phyloP scores from a whole-genome alignment of 2,329 filamentous ascomycete genomes.

The Leptographium radiaticola region DNA sequence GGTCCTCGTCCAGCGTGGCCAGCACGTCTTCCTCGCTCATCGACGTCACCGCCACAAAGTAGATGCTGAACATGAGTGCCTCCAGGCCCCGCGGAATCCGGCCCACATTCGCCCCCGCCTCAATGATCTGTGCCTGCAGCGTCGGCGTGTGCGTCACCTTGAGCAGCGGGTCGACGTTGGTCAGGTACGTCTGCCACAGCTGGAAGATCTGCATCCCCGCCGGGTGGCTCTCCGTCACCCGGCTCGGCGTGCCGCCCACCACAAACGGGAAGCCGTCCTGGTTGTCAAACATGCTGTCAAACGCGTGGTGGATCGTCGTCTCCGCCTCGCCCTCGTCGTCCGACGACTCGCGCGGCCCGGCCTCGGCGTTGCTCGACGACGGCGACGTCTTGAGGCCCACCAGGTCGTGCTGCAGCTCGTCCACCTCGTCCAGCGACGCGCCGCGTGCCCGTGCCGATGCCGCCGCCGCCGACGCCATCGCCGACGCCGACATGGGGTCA shows the following conservation, averaged over 20 bases:
- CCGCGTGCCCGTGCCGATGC: neutral
- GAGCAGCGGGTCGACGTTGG: constrained; percentile 55
- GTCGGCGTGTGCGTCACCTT: constrained; percentile 57
- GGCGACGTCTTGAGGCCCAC: constrained; percentile 40
- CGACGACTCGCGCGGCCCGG: constrained; percentile 24
- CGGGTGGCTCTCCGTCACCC: constrained; percentile 37
- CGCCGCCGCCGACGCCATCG: constrained; percentile 13
- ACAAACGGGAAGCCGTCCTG: constrained; percentile 46
- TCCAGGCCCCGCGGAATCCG: constrained; percentile 45
- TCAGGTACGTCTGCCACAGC: constrained; percentile 57
- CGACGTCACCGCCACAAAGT: constrained; percentile 44
- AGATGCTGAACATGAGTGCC: constrained; percentile 55
- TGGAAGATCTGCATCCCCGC: constrained; percentile 46
- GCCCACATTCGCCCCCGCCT: constrained; percentile 41
- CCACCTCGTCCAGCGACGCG: constrained; percentile 33
- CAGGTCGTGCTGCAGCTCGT: constrained; percentile 43
- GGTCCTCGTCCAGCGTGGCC: constrained; percentile 38
- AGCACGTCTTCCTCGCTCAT: constrained; percentile 41
- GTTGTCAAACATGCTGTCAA: constrained; percentile 44
- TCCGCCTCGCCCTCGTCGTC: constrained; percentile 42
- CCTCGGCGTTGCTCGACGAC: constrained; percentile 25
- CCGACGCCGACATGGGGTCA: constrained; percentile 40
- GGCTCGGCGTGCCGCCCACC: constrained; percentile 29
- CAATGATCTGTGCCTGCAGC: constrained; percentile 50
- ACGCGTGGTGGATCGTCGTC: constrained; percentile 43